Conservation (phyloP, 257 asterid genomes). For the Solanum stenotomum region DNA sequence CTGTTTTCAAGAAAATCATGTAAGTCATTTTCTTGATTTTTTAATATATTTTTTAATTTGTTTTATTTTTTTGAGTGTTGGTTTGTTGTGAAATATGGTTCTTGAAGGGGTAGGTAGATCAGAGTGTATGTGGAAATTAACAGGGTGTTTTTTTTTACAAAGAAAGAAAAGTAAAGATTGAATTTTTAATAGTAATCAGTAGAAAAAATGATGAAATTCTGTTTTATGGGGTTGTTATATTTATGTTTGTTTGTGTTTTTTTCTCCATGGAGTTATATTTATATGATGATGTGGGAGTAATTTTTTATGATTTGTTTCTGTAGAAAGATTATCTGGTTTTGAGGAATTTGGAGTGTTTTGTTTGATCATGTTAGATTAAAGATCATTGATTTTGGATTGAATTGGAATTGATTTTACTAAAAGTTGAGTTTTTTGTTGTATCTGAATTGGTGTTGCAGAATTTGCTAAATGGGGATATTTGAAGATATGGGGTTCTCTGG, state of each 20-base stretch:
- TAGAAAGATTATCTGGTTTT: neutral
- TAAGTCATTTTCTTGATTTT: neutral
- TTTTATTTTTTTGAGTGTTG: neutral
- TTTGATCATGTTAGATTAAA: neutral
- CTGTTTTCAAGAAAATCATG: neutral
- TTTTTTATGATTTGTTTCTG: neutral
- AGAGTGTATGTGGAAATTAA: neutral
- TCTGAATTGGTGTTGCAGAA: neutral
- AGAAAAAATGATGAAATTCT: neutral
- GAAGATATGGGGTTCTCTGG: conserved; percentile 42
- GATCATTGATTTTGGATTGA: neutral
- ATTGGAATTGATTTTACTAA: neutral
- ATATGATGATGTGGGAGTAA: neutral
- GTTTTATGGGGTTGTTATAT: neutral
- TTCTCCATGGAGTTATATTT: neutral
- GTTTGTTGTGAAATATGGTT: neutral
- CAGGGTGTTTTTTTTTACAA: neutral
- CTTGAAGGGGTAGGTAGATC: neutral
- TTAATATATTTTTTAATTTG: neutral
- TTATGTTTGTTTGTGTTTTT: neutral
- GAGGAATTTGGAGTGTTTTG: neutral
- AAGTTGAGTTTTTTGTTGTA: neutral
- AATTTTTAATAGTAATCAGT: neutral
- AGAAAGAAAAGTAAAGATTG: neutral
- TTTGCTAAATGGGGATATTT: conserved; percentile 28